Evolutionary conservation across 106 monocot species (phyloP).

Genomic region (Dendrobium huoshanense): DNA sequence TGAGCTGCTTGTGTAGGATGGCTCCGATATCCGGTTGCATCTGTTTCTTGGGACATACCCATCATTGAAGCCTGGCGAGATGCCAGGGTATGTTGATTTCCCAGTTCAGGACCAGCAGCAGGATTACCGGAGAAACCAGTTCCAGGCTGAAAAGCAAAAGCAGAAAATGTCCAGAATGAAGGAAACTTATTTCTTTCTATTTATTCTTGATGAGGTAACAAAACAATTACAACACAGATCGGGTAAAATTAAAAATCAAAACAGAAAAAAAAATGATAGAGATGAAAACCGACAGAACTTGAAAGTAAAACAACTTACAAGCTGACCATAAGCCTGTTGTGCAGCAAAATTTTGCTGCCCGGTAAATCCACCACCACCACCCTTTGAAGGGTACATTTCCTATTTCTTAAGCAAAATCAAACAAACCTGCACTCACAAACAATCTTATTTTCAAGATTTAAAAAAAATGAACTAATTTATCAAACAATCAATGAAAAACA

Average conservation of each 20-base stretch:
- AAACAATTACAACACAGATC: not conserved
- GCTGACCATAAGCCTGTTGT: conserved; percentile 67
- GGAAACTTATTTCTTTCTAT: not conserved
- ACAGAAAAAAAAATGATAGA: not conserved
- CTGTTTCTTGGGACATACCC: conserved; percentile 10
- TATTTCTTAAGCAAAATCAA: not conserved
- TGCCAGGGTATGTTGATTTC: conserved; percentile 21
- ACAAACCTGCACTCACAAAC: not conserved
- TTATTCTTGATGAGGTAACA: not conserved
- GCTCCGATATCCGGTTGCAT: conserved; percentile 46
- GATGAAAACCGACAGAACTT: conserved; percentile 6
- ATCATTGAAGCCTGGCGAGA: conserved; percentile 32
- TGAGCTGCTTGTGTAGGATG: conserved; percentile 37
- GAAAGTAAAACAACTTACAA: conserved; percentile 29
- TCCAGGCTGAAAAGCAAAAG: conserved; percentile 21
- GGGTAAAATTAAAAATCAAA: not conserved
- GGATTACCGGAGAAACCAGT: conserved; percentile 24
- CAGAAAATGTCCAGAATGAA: not conserved
- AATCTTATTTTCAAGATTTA: not conserved
- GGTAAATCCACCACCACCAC: conserved; percentile 34
- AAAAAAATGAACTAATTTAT: not conserved
- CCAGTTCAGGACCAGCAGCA: conserved; percentile 22
- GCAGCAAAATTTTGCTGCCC: conserved; percentile 61
- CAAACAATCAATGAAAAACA: not conserved
- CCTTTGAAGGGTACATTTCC: conserved; percentile 80